phyloP scores from a whole-genome alignment of 2,329 filamentous ascomycete species.

The Sporothrix inflata region DNA sequence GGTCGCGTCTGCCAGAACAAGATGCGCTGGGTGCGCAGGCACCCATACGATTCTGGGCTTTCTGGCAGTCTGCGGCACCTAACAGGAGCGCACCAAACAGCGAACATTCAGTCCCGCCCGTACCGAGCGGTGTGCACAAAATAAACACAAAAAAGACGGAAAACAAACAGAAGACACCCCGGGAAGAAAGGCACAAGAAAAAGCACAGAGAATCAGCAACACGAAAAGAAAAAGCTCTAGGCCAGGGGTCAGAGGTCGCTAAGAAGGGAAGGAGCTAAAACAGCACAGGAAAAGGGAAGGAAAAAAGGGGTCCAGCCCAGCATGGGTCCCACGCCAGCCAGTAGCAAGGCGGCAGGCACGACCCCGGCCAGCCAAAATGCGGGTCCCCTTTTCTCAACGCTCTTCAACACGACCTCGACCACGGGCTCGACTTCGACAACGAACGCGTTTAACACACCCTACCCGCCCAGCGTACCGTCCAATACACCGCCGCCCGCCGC shows the following conservation, averaged over 20 bases:
- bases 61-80: not conserved
- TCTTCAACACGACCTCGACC: slow-evolving; percentile 34
- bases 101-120: not conserved
- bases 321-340: slow-evolving; percentile 3
- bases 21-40: not conserved
- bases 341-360: slow-evolving; percentile 23
- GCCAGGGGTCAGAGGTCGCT: slow-evolving; percentile 3
- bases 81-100: not conserved
- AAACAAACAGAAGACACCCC: not conserved
- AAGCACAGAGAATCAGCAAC: not conserved
- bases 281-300: not conserved
- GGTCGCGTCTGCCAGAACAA: slow-evolving; percentile 9
- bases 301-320: slow-evolving; percentile 9
- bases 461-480: slow-evolving; percentile 27
- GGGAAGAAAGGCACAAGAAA: not conserved
- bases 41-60: too few species aligned
- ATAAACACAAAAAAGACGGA: not conserved
- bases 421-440: slow-evolving; percentile 32
- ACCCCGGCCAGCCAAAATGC: slow-evolving; percentile 36
- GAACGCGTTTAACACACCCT: not conserved
- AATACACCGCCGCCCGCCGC: slow-evolving; percentile 23
- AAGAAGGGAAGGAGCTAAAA: slow-evolving; percentile 21
- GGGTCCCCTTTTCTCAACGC: slow-evolving; percentile 38
- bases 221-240: not conserved
- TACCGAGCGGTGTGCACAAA: not conserved